Evolutionary conservation across 208 protist genomes (phyloP), one percentile per base, ranked within the genome.

Genomic region (Strigomonas culicis): DNA sequence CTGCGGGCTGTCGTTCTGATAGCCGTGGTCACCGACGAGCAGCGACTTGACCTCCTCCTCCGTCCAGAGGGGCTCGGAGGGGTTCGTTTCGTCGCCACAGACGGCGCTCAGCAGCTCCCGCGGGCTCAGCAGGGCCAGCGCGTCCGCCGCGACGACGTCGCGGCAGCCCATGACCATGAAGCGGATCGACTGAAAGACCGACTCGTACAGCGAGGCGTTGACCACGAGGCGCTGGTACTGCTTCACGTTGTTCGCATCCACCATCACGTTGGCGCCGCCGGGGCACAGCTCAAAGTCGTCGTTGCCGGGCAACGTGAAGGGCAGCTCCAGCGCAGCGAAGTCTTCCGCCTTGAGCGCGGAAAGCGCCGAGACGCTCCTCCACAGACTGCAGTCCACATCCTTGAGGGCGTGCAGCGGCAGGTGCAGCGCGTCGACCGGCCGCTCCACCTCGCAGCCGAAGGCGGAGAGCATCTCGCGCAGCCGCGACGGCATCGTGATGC

Each of bases 11-110:
- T 93, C 88, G 53, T 83, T 86, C 34, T 90, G 81, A 66, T 97
- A 97, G 22, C 91, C 91, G 75, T 97, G 91, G 57, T 95, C 88
- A 31, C 81, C 80, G n/a, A 95, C 81, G 19, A 97, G 78, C 7
- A 94, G 83, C 4, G 86, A 78, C 32, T 71, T 74, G 21, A 94
- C 79, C 61, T 94, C 88, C 13, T 72, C 72, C 46, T 66, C 62
- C 4, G 86, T 94, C 87, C 88, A 97, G 27, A 97, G 74, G 19
- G 91, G 82, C 56, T 79, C 68, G 11, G 65, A 69, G 17, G 66
- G 75, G 50, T 67, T 55, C 11, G 63, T 64, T 39, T 56, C 68
- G 32, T 82, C 77, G 3, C 88, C 91, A 61, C 86, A 91, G 6
- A 94, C 70, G 6, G 89, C 46, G 11, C 51, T 56, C 44, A 88